A percentile compares a stretch with the other conserved stretches of the same genome.
Conservation (phyloP, 495 filamentous ascomycete genomes). For the Penicillium cinerascens region DNA sequence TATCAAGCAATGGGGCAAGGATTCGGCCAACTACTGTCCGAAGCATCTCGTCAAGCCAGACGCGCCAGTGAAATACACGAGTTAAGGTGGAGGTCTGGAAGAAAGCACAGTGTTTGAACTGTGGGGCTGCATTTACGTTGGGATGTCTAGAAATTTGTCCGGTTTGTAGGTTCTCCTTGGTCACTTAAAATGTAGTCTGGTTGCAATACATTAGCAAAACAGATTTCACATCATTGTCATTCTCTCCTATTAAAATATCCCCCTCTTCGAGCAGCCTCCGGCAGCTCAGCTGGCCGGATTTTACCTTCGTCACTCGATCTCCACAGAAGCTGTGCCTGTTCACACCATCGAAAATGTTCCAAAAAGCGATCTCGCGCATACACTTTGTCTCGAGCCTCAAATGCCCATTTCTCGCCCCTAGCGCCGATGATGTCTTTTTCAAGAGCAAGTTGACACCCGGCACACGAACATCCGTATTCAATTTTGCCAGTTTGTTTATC, state of each 20-base stretch:
- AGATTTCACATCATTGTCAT: not conserved
- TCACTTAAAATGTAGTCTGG: too few relatives aligned
- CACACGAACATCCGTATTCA: conserved; percentile 36
- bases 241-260: not conserved
- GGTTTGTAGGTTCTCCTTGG: too few relatives aligned
- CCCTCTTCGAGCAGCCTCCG: conserved; percentile 16
- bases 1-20: too few relatives aligned
- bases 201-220: too few relatives aligned
- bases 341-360: conserved; percentile 41
- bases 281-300: conserved; percentile 22
- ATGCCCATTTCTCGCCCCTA: conserved; percentile 20
- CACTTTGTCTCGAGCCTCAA: conserved; percentile 28
- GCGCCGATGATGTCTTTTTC: conserved; percentile 31
- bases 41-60: too few relatives aligned
- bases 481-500: conserved; percentile 31
- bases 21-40: too few relatives aligned
- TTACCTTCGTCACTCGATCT: conserved; percentile 31
- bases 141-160: too few relatives aligned
- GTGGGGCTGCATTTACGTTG: too few relatives aligned
- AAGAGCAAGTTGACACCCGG: conserved; percentile 38
- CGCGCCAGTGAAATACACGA: too few relatives aligned
- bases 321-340: conserved; percentile 37
- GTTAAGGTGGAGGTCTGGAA: too few relatives aligned
- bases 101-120: too few relatives aligned
- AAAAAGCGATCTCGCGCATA: conserved; percentile 29